These are phyloP conservation scores for Xylaria sp. DNA, from an alignment of 2,329 filamentous ascomycete genomes.

Conservation along the genomic window DNA sequence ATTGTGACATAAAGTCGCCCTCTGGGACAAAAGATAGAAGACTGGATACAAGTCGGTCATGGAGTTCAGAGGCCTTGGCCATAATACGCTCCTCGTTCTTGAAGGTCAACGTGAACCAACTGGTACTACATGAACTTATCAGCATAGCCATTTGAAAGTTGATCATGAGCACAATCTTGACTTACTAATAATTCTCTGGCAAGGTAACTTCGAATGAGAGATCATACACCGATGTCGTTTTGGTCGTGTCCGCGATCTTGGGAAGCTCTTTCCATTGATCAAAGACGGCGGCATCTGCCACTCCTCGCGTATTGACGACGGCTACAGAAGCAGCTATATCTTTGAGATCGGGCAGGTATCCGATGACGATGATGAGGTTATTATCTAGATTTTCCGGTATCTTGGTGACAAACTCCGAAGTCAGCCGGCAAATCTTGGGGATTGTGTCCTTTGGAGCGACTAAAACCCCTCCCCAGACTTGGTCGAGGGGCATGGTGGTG, in stretches of 20 bases:
- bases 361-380: background rate
- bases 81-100: background rate
- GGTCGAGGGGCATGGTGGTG: background rate
- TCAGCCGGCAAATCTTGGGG: background rate
- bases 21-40: background rate
- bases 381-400: background rate
- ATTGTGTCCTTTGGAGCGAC: background rate
- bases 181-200: background rate
- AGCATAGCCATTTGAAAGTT: background rate
- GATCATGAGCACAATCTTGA: background rate
- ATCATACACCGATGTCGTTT: background rate
- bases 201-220: background rate
- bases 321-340: background rate
- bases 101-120: background rate
- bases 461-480: background rate
- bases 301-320: background rate
- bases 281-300: background rate
- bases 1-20: background rate
- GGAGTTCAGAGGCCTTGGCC: background rate
- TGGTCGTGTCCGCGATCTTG: background rate
- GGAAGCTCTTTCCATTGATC: background rate
- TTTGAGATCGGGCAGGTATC: background rate
- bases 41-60: background rate
- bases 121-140: background rate
- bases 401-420: background rate